phyloP scores from a whole-genome alignment of 2,329 filamentous ascomycete genomes.

The Orbilia ellipsospora region DNA sequence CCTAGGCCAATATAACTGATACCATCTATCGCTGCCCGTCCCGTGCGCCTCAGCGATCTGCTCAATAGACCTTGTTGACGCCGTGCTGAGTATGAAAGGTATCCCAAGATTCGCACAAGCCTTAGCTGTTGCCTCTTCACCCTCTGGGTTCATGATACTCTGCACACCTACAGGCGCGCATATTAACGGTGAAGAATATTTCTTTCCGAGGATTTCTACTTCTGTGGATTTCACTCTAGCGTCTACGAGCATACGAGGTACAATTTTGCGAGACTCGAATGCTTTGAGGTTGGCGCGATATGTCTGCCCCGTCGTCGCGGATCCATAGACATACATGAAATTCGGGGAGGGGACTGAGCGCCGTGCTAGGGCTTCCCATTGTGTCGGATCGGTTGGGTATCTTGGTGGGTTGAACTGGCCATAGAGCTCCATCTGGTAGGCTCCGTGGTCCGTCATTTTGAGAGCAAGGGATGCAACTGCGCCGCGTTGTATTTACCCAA shows the following conservation, averaged over 20 bases:
- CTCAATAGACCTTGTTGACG: constrained; percentile 72
- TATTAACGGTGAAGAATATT: constrained; percentile 53
- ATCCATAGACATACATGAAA: constrained; percentile 52
- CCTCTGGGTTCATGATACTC: constrained; percentile 73
- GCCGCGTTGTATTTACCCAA: not conserved
- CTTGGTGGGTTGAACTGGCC: constrained; percentile 52
- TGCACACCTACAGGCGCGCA: constrained; percentile 76
- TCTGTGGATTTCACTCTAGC: constrained; percentile 42
- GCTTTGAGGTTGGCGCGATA: constrained; percentile 48
- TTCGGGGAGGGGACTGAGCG: constrained; percentile 46
- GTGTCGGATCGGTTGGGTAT: constrained; percentile 48
- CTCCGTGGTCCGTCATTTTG: constrained; percentile 42
- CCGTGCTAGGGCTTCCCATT: constrained; percentile 50
- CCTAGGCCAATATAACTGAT: constrained; percentile 79
- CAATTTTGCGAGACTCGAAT: constrained; percentile 46
- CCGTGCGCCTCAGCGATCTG: constrained; percentile 72
- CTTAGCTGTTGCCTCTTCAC: constrained; percentile 73
- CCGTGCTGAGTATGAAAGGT: constrained; percentile 76
- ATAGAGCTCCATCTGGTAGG: constrained; percentile 52
- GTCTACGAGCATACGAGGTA: constrained; percentile 50
- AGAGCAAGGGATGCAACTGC: constrained; percentile 6
- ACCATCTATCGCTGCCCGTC: constrained; percentile 71
- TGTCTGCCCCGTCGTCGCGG: constrained; percentile 46
- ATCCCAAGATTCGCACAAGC: constrained; percentile 72
- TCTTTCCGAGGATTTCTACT: constrained; percentile 49